phyloP scores from a whole-genome alignment of 805 yeast genomes.

The Pichia deserticola region DNA sequence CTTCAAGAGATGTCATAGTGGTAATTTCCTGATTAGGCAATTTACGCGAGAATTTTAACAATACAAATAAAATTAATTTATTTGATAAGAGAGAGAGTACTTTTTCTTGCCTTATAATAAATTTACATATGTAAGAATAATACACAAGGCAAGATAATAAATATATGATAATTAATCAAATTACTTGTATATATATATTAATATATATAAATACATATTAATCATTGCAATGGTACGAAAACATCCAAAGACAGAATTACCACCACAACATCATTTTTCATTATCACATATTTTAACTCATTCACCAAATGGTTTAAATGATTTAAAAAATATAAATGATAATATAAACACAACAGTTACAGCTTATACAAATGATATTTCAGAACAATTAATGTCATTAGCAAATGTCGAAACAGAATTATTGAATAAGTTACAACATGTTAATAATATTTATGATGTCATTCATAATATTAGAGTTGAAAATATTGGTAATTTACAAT shows the following conservation, averaged over 20 bases:
- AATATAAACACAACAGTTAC: conserved; percentile 17
- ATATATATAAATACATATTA: too few species aligned
- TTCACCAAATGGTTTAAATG: background rate
- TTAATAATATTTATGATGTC: conserved; percentile 9
- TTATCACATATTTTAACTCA: conserved; percentile 7
- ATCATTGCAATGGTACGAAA: background rate
- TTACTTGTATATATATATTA: too few species aligned
- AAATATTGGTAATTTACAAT: background rate
- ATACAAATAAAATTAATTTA: too few species aligned
- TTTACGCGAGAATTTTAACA: too few species aligned
- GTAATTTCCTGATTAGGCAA: too few species aligned
- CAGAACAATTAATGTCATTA: conserved; percentile 20
- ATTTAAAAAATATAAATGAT: conserved; percentile 14
- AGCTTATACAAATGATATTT: conserved; percentile 24
- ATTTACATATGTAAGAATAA: too few species aligned
- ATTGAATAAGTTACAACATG: conserved; percentile 13
- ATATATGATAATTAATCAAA: too few species aligned
- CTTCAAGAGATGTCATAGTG: too few species aligned
- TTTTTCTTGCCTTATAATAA: too few species aligned
- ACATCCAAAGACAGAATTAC: background rate
- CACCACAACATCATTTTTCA: conserved; percentile 3
- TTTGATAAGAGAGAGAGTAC: too few species aligned
- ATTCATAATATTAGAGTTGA: conserved; percentile 6
- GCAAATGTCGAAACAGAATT: conserved; percentile 21
- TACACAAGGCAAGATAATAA: too few species aligned